A percentile compares a stretch with the other conserved stretches of the same genome.
Evolutionary conservation across 768 basidiomycete species (phyloP).

Genomic region (Kwoniella sp.): DNA sequence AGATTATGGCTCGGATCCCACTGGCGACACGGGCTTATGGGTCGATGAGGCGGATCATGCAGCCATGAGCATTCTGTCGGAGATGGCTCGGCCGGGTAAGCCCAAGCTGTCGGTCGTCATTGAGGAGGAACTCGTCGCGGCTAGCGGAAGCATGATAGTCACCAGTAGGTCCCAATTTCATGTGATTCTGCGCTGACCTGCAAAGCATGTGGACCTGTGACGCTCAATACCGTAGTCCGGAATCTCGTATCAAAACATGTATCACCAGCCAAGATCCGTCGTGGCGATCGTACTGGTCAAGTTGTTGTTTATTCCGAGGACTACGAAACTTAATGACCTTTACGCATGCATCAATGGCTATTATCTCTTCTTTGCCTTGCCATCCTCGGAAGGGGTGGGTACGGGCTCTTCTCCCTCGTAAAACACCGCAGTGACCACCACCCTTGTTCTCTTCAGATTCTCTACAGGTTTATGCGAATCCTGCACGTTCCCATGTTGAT

Average conservation of each 20-base stretch:
- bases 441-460: constrained; percentile 28
- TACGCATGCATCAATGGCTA: no score
- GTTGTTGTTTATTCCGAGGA: constrained; percentile 66
- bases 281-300: constrained; percentile 60
- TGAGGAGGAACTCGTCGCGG: constrained; percentile 61
- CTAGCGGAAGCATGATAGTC: constrained; percentile 61
- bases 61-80: constrained; percentile 61
- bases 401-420: constrained; percentile 47
- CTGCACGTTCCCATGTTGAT: constrained; percentile 43
- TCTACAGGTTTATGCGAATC: constrained; percentile 25
- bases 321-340: constrained; percentile 59
- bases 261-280: constrained; percentile 56
- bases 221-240: constrained; percentile 65
- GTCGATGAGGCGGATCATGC: constrained; percentile 60
- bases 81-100: constrained; percentile 63
- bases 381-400: constrained; percentile 8
- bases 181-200: not conserved
- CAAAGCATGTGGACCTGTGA: constrained; percentile 67
- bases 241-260: constrained; percentile 63
- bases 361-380: constrained; percentile 16
- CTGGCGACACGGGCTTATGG: constrained; percentile 36
- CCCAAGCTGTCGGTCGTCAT: constrained; percentile 63
- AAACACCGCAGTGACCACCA: constrained; percentile 36
- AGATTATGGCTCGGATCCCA: constrained; percentile 8
- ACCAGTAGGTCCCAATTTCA: constrained; percentile 68